These are phyloP conservation scores for Ophiostoma sp. DNA, from an alignment of 2,329 filamentous ascomycete genomes.

Conservation along the genomic window DNA sequence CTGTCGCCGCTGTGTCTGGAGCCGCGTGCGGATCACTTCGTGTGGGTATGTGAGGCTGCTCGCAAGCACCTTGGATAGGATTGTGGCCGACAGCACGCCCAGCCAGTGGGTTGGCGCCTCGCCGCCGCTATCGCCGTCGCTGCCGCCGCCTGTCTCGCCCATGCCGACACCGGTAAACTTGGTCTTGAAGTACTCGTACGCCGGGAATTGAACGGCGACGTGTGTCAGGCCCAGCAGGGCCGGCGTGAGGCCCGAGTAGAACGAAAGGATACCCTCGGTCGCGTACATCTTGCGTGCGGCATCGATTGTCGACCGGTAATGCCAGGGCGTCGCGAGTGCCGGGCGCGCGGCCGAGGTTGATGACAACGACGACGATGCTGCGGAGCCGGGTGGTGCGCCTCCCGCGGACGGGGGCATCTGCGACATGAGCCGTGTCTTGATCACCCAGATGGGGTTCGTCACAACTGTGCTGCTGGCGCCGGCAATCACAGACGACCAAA, in stretches of 20 bases:
- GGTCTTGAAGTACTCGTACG: conserved; percentile 90
- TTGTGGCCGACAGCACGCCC: conserved; percentile 80
- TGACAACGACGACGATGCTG: background rate
- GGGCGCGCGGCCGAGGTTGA: conserved; percentile 51
- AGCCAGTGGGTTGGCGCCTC: conserved; percentile 65
- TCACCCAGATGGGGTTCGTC: conserved; percentile 98
- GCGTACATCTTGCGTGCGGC: conserved; percentile 94
- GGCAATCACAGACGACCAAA: conserved; percentile 84
- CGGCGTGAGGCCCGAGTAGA: conserved; percentile 91
- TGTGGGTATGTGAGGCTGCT: conserved; percentile 96
- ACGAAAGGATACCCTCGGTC: conserved; percentile 79
- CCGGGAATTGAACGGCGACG: conserved; percentile 93
- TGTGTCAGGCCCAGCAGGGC: conserved; percentile 88
- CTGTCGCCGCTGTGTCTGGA: conserved; percentile 86
- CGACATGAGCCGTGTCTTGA: conserved; percentile 97
- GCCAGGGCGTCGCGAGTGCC: conserved; percentile 67
- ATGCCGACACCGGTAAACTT: conserved; percentile 85
- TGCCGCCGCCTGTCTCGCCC: conserved; percentile 58
- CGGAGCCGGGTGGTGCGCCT: background rate
- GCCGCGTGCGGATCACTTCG: conserved; percentile 85
- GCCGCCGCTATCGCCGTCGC: conserved; percentile 36
- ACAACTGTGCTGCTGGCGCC: conserved; percentile 88
- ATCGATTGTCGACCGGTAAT: conserved; percentile 84
- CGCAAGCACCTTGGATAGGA: conserved; percentile 88
- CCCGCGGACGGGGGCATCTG: conserved; percentile 52